Evolutionary conservation across 192 early-diverging fungal genomes (phyloP), one percentile per base, ranked within the genome.

Genomic region (Dissophora ornata): DNA sequence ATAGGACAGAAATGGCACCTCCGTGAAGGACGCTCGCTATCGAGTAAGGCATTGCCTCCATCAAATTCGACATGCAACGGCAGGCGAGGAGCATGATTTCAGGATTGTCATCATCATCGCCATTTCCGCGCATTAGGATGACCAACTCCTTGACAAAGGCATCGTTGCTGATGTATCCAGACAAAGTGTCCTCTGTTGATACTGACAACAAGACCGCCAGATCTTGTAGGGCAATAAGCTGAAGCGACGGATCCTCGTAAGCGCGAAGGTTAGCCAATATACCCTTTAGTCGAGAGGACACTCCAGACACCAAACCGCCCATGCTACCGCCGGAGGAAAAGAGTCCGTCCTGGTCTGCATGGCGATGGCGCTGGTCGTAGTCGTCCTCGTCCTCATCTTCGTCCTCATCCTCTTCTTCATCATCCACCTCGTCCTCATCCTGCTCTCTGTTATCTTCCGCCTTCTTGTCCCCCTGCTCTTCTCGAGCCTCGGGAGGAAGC

Each of bases 11-110:
- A 0, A 95, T 83, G 11, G 87, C 91, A 2, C 89, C 90, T 67
- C 89, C 79, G 10, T 90, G 86, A 7, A 93, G 86, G 29, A 96
- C 82, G 8, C 84, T 82, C 0, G 83, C 77, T 7, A 87, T 79
- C 6, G 89, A 77, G 3, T 86, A 73, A 2, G 96, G 96, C 50
- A 94, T 86, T 2, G 94, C 94, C 56, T 98, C 96, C 29, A 98
- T 88, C 52, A 98, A 68, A 67, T 98, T 98, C 15, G 87, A 88
- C 28, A 98, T 68, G 69, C 96, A 98, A 10, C 96, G 93, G 51
- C 93, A 95, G 12, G 95, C 91, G 40, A 98, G 84, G 16, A 98
- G 70, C 90, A 98, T 94, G 41, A 93, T 78, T 40, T 95, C 92
- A 7, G 91, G 88, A 53, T 86, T 90, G 36, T 69, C 54, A 10